Conservation (phyloP, 208 protist species). For the Novymonas esmeraldas region DNA sequence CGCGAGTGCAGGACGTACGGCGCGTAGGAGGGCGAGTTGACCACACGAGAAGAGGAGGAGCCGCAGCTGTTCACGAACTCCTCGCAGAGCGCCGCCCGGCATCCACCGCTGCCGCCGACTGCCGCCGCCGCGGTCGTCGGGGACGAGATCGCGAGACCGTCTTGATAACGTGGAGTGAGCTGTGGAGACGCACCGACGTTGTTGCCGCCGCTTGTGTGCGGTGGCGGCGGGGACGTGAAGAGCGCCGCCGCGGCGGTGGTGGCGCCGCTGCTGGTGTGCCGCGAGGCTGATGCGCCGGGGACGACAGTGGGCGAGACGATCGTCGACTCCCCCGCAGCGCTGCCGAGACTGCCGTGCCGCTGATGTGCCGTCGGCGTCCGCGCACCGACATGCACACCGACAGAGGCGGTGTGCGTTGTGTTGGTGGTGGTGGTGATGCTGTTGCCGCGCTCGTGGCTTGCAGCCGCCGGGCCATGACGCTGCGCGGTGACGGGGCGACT, state of each 20-base stretch:
- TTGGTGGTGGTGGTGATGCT: background rate
- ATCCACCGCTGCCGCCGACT: background rate
- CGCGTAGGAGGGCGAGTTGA: conserved; percentile 1
- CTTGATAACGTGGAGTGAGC: conserved; percentile 5
- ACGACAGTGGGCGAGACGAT: background rate
- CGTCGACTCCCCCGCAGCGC: background rate
- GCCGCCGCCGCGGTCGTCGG: background rate
- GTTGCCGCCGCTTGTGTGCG: too few relatives aligned
- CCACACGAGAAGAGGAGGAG: conserved; percentile 1
- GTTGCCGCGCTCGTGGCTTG: conserved; percentile 3
- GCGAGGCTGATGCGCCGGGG: too few relatives aligned
- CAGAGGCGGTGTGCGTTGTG: background rate
- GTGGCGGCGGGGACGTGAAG: background rate
- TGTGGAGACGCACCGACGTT: background rate
- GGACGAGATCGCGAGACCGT: too few relatives aligned
- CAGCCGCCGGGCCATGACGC: conserved; percentile 5
- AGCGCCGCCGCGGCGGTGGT: background rate
- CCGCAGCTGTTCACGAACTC: background rate
- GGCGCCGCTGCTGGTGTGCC: background rate
- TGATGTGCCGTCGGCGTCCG: conserved; percentile 1
- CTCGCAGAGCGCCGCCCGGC: background rate
- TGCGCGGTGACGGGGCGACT: conserved; percentile 33
- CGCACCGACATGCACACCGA: background rate
- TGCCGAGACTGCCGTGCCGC: conserved; percentile 2
- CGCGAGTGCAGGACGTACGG: conserved; percentile 9